Conservation (phyloP, 148 eudicot genomes). For the Vaccinium corymbosum region DNA sequence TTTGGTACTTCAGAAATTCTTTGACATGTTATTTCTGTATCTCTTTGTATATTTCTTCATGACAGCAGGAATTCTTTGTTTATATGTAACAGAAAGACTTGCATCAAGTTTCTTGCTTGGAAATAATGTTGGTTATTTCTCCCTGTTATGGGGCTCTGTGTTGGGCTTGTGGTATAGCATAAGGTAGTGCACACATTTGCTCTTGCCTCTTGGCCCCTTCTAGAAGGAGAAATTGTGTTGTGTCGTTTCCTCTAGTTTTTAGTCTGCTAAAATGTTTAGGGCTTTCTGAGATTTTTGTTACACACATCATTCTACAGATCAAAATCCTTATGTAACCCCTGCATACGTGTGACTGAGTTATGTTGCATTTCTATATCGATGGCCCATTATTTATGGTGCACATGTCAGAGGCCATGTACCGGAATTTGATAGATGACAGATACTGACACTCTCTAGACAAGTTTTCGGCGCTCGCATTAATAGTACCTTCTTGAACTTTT, state of each 20-base stretch:
- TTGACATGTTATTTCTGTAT: background rate
- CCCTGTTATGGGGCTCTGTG: background rate
- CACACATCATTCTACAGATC: background rate
- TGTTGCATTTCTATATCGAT: background rate
- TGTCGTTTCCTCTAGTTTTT: background rate
- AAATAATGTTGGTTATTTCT: background rate
- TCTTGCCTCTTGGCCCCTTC: constrained; percentile 2
- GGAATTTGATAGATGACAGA: too few relatives aligned
- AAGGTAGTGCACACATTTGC: background rate
- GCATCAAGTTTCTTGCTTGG: background rate
- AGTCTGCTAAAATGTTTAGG: background rate
- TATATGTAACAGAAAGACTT: background rate
- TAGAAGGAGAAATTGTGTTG: background rate
- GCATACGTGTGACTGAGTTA: background rate
- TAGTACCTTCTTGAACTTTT: too few relatives aligned
- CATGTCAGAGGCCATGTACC: too few relatives aligned
- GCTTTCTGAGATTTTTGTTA: background rate
- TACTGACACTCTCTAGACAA: background rate
- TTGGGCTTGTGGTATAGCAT: constrained; percentile 2
- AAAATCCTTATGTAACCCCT: background rate
- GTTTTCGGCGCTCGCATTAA: background rate
- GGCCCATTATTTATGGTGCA: background rate
- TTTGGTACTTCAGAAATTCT: background rate
- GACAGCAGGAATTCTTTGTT: background rate
- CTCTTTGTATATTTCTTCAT: background rate